Percentiles rank a stretch among this genome's conserved stretches.
These are phyloP conservation scores for Ophiocordyceps robertsii DNA, from an alignment of 2,329 filamentous ascomycete species.

Conservation along the genomic window DNA sequence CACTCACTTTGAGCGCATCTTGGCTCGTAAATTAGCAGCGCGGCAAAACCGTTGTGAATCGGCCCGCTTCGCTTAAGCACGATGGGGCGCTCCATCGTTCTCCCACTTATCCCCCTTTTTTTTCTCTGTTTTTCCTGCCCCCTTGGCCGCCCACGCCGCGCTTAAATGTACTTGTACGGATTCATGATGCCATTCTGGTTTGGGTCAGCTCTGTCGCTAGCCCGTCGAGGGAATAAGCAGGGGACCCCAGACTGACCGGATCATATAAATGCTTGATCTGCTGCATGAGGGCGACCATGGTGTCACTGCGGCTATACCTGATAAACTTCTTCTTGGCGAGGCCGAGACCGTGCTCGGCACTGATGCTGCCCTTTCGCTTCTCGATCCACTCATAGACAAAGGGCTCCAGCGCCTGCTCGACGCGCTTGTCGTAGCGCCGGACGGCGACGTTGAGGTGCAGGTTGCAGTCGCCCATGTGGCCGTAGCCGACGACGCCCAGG, in stretches of 20 bases:
- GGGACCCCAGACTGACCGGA: slow-evolving; percentile 49
- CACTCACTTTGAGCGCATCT: background rate
- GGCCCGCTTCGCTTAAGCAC: background rate
- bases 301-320: slow-evolving; percentile 80
- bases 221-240: slow-evolving; percentile 1
- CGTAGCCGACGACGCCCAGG: slow-evolving; percentile 85
- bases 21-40: background rate
- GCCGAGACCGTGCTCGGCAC: slow-evolving; percentile 88
- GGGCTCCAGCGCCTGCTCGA: slow-evolving; percentile 81
- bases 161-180: slow-evolving; percentile 85
- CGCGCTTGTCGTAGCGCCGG: slow-evolving; percentile 68
- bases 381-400: slow-evolving; percentile 97
- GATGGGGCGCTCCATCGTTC: background rate
- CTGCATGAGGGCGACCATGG: slow-evolving; percentile 83
- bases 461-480: slow-evolving; percentile 96
- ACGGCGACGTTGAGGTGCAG: slow-evolving; percentile 85
- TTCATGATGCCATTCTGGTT: slow-evolving; percentile 93
- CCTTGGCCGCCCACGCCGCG: background rate
- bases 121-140: background rate
- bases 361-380: slow-evolving; percentile 81
- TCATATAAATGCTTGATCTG: slow-evolving; percentile 91
- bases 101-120: background rate
- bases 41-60: background rate
- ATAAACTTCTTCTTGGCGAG: slow-evolving; percentile 94
- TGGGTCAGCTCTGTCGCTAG: background rate